phyloP scores from a whole-genome alignment of 805 yeast genomes.

The Pichia insulana region DNA sequence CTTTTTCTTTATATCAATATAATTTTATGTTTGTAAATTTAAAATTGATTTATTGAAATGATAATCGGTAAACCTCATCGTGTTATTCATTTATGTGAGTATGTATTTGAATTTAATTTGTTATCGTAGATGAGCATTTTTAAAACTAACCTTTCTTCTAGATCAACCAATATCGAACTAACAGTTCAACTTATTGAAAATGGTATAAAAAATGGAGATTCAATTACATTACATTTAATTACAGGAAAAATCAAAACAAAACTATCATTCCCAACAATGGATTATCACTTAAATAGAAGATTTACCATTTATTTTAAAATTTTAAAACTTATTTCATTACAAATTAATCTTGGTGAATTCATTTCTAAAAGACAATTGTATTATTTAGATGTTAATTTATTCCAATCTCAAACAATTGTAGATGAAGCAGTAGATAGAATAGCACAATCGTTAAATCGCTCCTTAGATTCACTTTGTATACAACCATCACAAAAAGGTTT shows the following conservation, averaged over 20 bases:
- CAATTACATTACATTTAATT: conserved; percentile 14
- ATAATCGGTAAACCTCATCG: too few relatives aligned
- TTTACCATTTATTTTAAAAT: conserved; percentile 20
- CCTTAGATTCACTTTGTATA: conserved; percentile 25
- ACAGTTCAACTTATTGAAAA: conserved; percentile 15
- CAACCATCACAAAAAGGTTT: conserved; percentile 50
- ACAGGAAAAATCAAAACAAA: conserved; percentile 5
- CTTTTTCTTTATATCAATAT: not conserved
- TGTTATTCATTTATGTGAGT: too few relatives aligned
- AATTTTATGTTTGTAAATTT: not conserved
- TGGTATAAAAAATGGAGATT: conserved; percentile 22
- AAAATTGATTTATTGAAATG: not conserved
- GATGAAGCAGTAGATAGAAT: conserved; percentile 33
- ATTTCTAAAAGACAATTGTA: conserved; percentile 49
- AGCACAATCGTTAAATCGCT: conserved; percentile 25
- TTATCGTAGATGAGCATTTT: not conserved
- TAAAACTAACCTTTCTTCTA: not conserved
- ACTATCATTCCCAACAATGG: conserved; percentile 16
- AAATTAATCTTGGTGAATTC: conserved; percentile 4
- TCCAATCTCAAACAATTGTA: conserved; percentile 35
- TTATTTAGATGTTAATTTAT: conserved; percentile 48
- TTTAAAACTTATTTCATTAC: conserved; percentile 15
- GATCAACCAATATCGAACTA: not conserved
- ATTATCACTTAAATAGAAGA: conserved; percentile 10
- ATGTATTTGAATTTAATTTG: too few relatives aligned